These are phyloP conservation scores for Nemania sp. DNA, from an alignment of 2,329 filamentous ascomycete genomes.

Conservation along the genomic window DNA sequence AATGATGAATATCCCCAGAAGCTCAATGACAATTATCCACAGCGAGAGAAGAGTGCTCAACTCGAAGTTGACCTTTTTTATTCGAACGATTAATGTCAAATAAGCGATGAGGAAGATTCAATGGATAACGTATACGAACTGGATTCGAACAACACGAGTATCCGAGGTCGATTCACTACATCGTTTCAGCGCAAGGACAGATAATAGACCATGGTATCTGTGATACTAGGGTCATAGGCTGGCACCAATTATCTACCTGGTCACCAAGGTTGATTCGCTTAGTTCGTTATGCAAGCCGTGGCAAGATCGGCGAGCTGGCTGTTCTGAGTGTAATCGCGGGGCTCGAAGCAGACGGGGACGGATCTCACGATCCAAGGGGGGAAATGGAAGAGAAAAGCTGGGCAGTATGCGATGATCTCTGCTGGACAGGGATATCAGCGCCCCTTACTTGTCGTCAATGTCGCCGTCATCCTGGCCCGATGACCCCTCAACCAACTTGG, in stretches of 20 bases:
- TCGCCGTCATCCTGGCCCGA: slow-evolving; percentile 31
- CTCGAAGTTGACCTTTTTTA: slow-evolving; percentile 40
- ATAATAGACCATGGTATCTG: slow-evolving; percentile 31
- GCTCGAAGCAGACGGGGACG: slow-evolving; percentile 36
- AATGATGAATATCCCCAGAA: slow-evolving; percentile 39
- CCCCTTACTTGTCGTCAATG: slow-evolving; percentile 39
- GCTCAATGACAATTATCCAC: slow-evolving; percentile 51
- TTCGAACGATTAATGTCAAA: slow-evolving; percentile 36
- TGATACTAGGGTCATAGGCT: slow-evolving; percentile 36
- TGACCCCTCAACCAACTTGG: slow-evolving; percentile 20
- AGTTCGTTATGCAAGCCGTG: slow-evolving; percentile 32
- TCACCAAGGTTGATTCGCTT: slow-evolving; percentile 34
- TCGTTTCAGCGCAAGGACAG: slow-evolving; percentile 34
- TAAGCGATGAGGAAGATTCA: slow-evolving; percentile 37
- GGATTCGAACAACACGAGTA: slow-evolving; percentile 32
- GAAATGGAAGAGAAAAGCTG: slow-evolving; percentile 35
- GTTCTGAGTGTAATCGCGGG: slow-evolving; percentile 32
- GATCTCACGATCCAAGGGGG: slow-evolving; percentile 36
- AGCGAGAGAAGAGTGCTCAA: slow-evolving; percentile 43
- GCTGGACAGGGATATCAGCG: slow-evolving; percentile 38
- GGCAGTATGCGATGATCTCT: slow-evolving; percentile 37
- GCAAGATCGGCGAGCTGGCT: slow-evolving; percentile 36
- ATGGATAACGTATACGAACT: slow-evolving; percentile 34
- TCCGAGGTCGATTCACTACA: slow-evolving; percentile 36
- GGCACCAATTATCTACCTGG: slow-evolving; percentile 39